A percentile compares a stretch with the other conserved stretches of the same genome.
Conservation (phyloP, 2,329 filamentous ascomycete species). For the Fusarium ambrosium region DNA sequence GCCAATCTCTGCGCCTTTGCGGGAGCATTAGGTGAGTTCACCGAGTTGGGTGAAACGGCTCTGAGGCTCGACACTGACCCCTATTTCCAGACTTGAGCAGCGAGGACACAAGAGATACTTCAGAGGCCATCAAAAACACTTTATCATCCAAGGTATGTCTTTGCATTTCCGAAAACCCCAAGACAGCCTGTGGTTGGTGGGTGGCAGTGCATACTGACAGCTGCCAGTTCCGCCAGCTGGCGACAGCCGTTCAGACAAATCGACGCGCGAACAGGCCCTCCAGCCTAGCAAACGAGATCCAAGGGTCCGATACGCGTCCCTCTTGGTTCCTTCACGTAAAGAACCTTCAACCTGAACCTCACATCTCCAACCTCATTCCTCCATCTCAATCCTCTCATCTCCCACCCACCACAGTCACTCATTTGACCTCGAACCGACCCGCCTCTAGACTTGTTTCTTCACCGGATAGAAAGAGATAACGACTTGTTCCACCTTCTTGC, state of each 20-base stretch:
- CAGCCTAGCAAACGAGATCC: neutral
- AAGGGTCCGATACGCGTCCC: neutral
- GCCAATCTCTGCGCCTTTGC: neutral
- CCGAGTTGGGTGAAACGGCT: neutral
- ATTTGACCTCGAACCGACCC: neutral
- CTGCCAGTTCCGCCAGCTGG: slow-evolving; percentile 32
- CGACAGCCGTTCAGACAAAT: slow-evolving; percentile 12
- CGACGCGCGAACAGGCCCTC: neutral
- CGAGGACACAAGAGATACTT: neutral
- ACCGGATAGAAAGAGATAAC: neutral
- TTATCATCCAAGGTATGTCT: neutral
- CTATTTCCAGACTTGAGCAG: neutral
- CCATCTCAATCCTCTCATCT: slow-evolving; percentile 22
- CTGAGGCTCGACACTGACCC: neutral
- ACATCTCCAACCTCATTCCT: neutral
- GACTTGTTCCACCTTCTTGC: neutral
- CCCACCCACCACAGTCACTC: slow-evolving; percentile 6
- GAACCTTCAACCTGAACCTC: neutral
- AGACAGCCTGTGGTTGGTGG: neutral
- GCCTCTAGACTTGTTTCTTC: neutral
- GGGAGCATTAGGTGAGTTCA: neutral
- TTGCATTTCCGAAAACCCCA: neutral
- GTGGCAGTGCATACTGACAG: neutral
- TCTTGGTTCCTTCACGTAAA: neutral
- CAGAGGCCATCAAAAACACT: neutral